Evolutionary conservation across 2,329 filamentous ascomycete genomes (phyloP).

Genomic region (Lasiodiplodia hormozganensis): DNA sequence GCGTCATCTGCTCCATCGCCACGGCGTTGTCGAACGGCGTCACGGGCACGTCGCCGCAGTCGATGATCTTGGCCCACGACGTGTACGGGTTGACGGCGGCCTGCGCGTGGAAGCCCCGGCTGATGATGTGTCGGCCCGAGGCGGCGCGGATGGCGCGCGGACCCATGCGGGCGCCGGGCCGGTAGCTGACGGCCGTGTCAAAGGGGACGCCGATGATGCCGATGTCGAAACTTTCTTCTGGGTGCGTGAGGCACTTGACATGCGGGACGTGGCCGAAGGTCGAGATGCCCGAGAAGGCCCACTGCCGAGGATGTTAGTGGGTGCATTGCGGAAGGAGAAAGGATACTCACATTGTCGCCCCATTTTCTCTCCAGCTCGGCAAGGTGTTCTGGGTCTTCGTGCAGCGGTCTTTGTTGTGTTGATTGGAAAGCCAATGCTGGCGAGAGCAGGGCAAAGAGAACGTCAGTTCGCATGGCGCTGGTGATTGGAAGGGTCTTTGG

Average conservation of each 20-base stretch:
- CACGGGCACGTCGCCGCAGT: constrained; percentile 62
- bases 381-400: too few species aligned
- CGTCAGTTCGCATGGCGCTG: too few species aligned
- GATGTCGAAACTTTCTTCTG: constrained; percentile 74
- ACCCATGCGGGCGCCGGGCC: constrained; percentile 82
- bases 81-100: constrained; percentile 47
- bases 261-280: constrained; percentile 84
- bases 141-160: constrained; percentile 86
- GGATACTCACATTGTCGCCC: neutral
- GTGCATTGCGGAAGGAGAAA: neutral
- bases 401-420: too few species aligned
- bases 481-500: too few species aligned
- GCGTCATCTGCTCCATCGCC: constrained; percentile 76
- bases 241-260: constrained; percentile 73
- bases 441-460: too few species aligned
- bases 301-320: constrained; percentile 44
- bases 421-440: too few species aligned
- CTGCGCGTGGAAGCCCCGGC: constrained; percentile 86
- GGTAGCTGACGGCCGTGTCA: constrained; percentile 83
- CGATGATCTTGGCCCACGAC: constrained; percentile 60
- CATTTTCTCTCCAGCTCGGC: neutral
- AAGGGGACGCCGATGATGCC: constrained; percentile 64
- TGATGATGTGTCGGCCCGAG: constrained; percentile 70
- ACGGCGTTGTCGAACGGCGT: constrained; percentile 73
- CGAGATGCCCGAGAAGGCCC: constrained; percentile 82